A percentile compares a stretch with the other conserved stretches of the same genome.
Conservation (phyloP, 2,329 filamentous ascomycete genomes). For the Phaeoacremonium minimum region DNA sequence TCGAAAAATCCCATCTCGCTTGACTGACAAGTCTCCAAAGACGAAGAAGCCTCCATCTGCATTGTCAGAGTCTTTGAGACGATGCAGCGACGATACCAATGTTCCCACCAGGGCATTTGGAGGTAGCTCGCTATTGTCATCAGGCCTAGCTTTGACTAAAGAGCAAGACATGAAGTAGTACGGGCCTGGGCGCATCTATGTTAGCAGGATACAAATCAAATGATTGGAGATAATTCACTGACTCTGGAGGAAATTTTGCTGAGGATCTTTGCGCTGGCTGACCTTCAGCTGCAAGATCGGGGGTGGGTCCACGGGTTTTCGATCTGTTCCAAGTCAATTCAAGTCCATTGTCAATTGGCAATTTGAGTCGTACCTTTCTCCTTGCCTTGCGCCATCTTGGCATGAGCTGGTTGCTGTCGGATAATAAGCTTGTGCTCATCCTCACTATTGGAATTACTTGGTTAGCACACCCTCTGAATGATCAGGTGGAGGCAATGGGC, state of each 20-base stretch:
- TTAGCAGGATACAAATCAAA: too few relatives aligned
- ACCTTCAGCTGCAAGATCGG: slow-evolving; percentile 72
- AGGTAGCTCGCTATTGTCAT: slow-evolving; percentile 30
- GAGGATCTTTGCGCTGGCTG: slow-evolving; percentile 37
- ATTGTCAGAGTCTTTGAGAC: slow-evolving; percentile 74
- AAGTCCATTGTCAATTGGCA: too few relatives aligned
- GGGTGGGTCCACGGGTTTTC: slow-evolving; percentile 85
- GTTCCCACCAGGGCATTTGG: slow-evolving; percentile 63
- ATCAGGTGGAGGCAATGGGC: too few relatives aligned
- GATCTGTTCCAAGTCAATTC: slow-evolving; percentile 56
- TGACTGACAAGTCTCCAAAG: slow-evolving; percentile 83
- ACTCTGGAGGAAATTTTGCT: slow-evolving; percentile 52
- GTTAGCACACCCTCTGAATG: too few relatives aligned
- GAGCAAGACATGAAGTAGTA: slow-evolving; percentile 44
- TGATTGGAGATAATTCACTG: too few relatives aligned
- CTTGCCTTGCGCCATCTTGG: neutral
- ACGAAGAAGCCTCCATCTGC: slow-evolving; percentile 82
- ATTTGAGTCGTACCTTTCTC: neutral
- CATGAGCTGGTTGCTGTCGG: neutral
- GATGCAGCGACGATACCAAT: slow-evolving; percentile 75
- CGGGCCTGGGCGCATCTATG: slow-evolving; percentile 33
- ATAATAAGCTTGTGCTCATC: neutral
- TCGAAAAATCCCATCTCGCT: slow-evolving; percentile 66
- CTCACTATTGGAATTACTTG: too few relatives aligned
- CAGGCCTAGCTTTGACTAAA: slow-evolving; percentile 34